phyloP scores from a whole-genome alignment of 2,329 filamentous ascomycete genomes.

The Phyllosticta capitalensis region DNA sequence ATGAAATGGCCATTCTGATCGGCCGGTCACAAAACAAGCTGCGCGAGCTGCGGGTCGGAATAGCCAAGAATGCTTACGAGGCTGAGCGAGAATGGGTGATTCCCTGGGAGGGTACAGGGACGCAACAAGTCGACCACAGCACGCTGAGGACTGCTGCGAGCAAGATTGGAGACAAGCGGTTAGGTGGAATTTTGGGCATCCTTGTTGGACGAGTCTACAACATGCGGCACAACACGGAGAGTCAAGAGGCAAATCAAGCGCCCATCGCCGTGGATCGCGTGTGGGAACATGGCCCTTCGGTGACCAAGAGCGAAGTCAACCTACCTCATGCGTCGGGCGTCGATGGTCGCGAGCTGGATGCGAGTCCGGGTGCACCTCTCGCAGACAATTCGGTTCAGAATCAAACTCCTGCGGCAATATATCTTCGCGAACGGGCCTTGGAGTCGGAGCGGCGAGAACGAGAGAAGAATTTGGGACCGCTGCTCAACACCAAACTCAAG shows the following conservation, averaged over 20 bases:
- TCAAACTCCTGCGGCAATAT: background rate
- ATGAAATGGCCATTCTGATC: constrained; percentile 72
- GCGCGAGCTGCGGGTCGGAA: constrained; percentile 63
- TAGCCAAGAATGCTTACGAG: constrained; percentile 44
- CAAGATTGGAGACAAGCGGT: constrained; percentile 50
- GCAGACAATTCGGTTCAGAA: background rate
- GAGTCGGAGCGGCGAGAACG: constrained; percentile 3
- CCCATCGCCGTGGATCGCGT: background rate
- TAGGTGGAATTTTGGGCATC: constrained; percentile 60
- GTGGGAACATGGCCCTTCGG: background rate
- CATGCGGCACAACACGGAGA: constrained; percentile 31
- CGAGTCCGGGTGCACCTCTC: background rate
- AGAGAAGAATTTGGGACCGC: constrained; percentile 22
- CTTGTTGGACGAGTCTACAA: constrained; percentile 60
- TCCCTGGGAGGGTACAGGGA: constrained; percentile 52
- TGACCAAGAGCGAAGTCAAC: constrained; percentile 8
- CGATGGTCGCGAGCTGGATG: constrained; percentile 4
- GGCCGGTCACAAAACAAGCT: constrained; percentile 58
- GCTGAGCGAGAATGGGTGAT: constrained; percentile 47
- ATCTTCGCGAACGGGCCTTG: background rate
- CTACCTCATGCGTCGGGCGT: constrained; percentile 1
- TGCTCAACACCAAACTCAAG: constrained; percentile 49
- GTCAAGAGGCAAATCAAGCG: background rate
- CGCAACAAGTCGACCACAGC: constrained; percentile 55
- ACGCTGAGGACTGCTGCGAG: constrained; percentile 43